Evolutionary conservation across 192 early-diverging fungal genomes (phyloP).

Genomic region (Coemansia sp.): DNA sequence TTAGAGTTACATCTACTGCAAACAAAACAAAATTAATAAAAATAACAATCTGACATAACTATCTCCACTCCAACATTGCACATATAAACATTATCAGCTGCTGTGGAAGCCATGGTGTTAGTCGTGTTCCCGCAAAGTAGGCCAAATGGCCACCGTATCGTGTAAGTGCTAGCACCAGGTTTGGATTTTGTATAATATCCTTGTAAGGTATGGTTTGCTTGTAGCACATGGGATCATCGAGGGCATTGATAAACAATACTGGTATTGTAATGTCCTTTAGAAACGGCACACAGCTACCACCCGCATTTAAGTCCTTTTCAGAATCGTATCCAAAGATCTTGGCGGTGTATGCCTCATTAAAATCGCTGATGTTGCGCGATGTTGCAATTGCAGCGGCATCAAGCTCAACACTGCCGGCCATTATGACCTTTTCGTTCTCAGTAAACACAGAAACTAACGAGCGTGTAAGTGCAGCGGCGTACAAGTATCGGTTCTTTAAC

Average conservation of each 20-base stretch:
- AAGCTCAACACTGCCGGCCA: slow-evolving; percentile 48
- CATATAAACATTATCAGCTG: slow-evolving; percentile 60
- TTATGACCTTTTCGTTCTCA: slow-evolving; percentile 51
- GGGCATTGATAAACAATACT: slow-evolving; percentile 78
- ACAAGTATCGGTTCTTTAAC: slow-evolving; percentile 58
- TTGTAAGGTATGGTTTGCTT: slow-evolving; percentile 66
- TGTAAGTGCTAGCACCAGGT: slow-evolving; percentile 80
- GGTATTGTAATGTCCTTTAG: slow-evolving; percentile 69
- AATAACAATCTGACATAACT: neutral
- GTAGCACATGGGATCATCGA: slow-evolving; percentile 86
- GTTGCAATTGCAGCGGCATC: slow-evolving; percentile 48
- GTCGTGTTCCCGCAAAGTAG: slow-evolving; percentile 57
- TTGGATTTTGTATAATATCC: slow-evolving; percentile 75
- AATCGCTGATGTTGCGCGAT: slow-evolving; percentile 69
- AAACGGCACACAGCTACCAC: slow-evolving; percentile 59
- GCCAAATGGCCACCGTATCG: slow-evolving; percentile 85
- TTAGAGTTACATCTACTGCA: neutral
- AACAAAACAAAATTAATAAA: neutral
- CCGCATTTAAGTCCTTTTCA: slow-evolving; percentile 73
- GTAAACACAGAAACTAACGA: slow-evolving; percentile 56
- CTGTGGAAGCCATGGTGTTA: slow-evolving; percentile 59
- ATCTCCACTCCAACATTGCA: slow-evolving; percentile 30
- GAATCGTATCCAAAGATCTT: slow-evolving; percentile 73
- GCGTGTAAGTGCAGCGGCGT: slow-evolving; percentile 59
- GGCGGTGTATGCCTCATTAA: slow-evolving; percentile 77